Evolutionary conservation across 805 yeast species (phyloP), one percentile per base, ranked within the genome.

Genomic region (Ogataea pini): DNA sequence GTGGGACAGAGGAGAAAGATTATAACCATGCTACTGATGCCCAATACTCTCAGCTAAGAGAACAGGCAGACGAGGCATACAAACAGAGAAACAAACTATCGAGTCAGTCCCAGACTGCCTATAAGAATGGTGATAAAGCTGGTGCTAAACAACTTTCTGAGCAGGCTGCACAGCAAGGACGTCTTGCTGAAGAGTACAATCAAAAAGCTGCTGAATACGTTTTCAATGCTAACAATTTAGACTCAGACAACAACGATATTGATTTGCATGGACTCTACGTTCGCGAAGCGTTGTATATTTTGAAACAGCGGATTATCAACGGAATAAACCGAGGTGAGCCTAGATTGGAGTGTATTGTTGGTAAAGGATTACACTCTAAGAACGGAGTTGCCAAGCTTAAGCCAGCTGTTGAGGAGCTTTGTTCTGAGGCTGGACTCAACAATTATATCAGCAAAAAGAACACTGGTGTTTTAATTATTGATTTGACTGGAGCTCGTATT

Each of bases 241-340:
- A 91, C 61, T 83, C 92, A n/a, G 83, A 78, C 27, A 75, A 76
- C 19, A 85, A 89, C 65, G 98, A 92, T 67, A 89, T 92, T 53
- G 98, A 92, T 69, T 73, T 92, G 45, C 99, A 92, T 66, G 99
- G 99, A 0, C 71, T 92, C 25, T 91, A 76, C 58, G 95, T 92
- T 16, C 85, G 83, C 63, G 99, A 92, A 69, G 97, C 97, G 7
- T 80, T 80, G 51, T 85, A 80, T 62, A 80, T 86, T 43, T 72
- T 92, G 55, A 87, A 85, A 57, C 80, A 78, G 51, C 76, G 98
- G 49, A 77, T 92, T 42, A 75, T 76, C n/a, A 82, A 81, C 22
- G 89, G 83, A 46, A 74, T 80, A 13, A 71, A 80, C 19, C 69
- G 76, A 27, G 72, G 78, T 46, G 94, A 88, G 61, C 66, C 77